Evolutionary conservation across 768 basidiomycete species (phyloP), one percentile per base, ranked within the genome.

Genomic region (Coprinellus micaceus): DNA sequence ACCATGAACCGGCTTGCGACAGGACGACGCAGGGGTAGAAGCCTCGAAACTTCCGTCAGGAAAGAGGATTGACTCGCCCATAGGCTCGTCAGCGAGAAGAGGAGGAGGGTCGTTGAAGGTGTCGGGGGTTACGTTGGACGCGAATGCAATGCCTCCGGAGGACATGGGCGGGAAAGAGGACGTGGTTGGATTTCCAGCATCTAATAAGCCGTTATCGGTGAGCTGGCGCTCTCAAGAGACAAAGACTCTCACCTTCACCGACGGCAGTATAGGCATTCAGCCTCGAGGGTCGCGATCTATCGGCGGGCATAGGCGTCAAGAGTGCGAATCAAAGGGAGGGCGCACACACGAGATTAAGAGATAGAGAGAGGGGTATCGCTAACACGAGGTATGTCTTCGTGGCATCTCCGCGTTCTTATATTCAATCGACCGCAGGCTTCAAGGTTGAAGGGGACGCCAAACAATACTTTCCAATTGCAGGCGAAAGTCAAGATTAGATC

Each of bases 61-160:
- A 72, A 89, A 89, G 65, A 88, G 77, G 33, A 82, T 69, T 15
- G 78, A 74, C 50, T 82, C 76, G 22, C 55, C 53, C 12, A 59
- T 53, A 15, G 53, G 56, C 4, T 59, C 52, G 57, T 69, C 69
- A 5, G 67, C 66, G 10, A 68, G 60, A 5, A 64, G 67, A 51
- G 70, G 71, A 39, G 65, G 67, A 15, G 57, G 53, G 54, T 70
- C 67, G 46, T 57, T 61, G 53, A 60, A 64, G 12, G 65, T 60
- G 51, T 61, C 56, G 11, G 66, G 60, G 17, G 67, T 62, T 51
- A 65, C 54, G 39, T 62, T 67, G 19, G 63, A 56, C 13, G 56
- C 56, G n/a, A 57, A 57, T 29, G 56, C 56, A 21, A 57, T 51
- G 28, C 48, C 56, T 30, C 48, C 49, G 22, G 56, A 30, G 10